Conservation (phyloP, 495 filamentous ascomycete species). For the Hypoxylon intermedium region DNA sequence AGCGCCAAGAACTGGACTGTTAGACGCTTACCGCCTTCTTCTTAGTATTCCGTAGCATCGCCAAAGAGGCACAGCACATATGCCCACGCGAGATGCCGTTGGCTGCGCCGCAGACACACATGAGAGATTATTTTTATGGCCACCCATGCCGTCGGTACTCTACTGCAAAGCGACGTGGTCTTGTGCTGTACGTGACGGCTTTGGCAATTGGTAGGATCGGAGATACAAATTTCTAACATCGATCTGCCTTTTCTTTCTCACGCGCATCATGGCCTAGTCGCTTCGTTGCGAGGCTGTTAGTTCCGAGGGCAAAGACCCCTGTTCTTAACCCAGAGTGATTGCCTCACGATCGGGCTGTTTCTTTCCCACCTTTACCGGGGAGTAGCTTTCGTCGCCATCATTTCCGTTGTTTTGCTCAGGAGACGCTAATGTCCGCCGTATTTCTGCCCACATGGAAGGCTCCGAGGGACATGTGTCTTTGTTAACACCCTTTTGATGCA, state of each 20-base stretch:
- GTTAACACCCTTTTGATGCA: too few species aligned
- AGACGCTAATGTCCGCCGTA: slow-evolving; percentile 23
- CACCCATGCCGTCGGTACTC: slow-evolving; percentile 1
- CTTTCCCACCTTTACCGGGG: slow-evolving; percentile 21
- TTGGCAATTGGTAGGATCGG: slow-evolving; percentile 11
- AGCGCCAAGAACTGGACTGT: slow-evolving; percentile 5
- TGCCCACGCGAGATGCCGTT: slow-evolving; percentile 15
- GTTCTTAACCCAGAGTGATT: slow-evolving; percentile 12
- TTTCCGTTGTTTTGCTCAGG: slow-evolving; percentile 36
- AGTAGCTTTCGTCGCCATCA: slow-evolving; percentile 16
- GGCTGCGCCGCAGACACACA: slow-evolving; percentile 9
- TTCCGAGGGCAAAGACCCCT: slow-evolving; percentile 10
- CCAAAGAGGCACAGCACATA: slow-evolving; percentile 8
- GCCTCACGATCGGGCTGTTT: slow-evolving; percentile 11
- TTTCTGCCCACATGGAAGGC: slow-evolving; percentile 17
- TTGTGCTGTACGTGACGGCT: neutral
- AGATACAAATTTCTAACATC: slow-evolving; percentile 13
- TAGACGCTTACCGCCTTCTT: slow-evolving; percentile 9
- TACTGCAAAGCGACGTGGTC: slow-evolving; percentile 29
- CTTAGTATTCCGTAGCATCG: slow-evolving; percentile 4
- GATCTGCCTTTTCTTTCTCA: neutral
- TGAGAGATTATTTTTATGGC: slow-evolving; percentile 10
- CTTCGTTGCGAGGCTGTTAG: slow-evolving; percentile 22
- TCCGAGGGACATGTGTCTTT: slow-evolving; percentile 3
- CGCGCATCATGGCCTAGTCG: neutral